Percentiles rank a stretch among this genome's conserved stretches.
Conservation (phyloP, 192 early-diverging fungal species). For the Allomyces macrogynus region DNA sequence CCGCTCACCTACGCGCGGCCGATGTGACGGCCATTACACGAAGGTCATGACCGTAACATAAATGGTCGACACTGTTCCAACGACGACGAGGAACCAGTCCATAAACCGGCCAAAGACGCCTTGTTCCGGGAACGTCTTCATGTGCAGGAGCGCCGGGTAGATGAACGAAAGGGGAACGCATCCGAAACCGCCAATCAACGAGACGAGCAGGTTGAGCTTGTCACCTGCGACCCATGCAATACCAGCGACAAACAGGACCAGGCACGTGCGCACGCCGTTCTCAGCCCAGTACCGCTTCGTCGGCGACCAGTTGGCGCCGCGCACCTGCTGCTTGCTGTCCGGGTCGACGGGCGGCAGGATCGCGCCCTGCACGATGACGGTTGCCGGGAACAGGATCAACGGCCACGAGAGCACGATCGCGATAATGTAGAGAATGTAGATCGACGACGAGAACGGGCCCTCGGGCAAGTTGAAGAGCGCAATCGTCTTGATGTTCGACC, state of each 20-base stretch:
- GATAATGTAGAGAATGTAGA: slow-evolving; percentile 73
- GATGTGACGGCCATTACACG: slow-evolving; percentile 24
- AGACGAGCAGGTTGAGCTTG: slow-evolving; percentile 63
- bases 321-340: slow-evolving; percentile 19
- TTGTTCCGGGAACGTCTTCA: slow-evolving; percentile 34
- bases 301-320: slow-evolving; percentile 21
- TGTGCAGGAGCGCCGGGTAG: slow-evolving; percentile 73
- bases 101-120: slow-evolving; percentile 16
- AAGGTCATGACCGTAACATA: slow-evolving; percentile 69
- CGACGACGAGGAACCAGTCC: slow-evolving; percentile 38
- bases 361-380: slow-evolving; percentile 87
- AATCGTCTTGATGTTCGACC: slow-evolving; percentile 61
- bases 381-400: slow-evolving; percentile 76
- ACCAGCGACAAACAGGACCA: slow-evolving; percentile 42
- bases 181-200: slow-evolving; percentile 59
- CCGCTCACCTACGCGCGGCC: too few relatives aligned
- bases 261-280: slow-evolving; percentile 52
- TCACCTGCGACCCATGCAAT: slow-evolving; percentile 57
- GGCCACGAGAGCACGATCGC: slow-evolving; percentile 89
- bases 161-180: slow-evolving; percentile 43
- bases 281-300: slow-evolving; percentile 52
- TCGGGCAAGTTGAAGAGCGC: slow-evolving; percentile 72
- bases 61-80: slow-evolving; percentile 48
- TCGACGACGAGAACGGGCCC: slow-evolving; percentile 33
- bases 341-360: slow-evolving; percentile 49